phyloP scores from a whole-genome alignment of 768 basidiomycete genomes.

The Chlorophyllum brunneum region DNA sequence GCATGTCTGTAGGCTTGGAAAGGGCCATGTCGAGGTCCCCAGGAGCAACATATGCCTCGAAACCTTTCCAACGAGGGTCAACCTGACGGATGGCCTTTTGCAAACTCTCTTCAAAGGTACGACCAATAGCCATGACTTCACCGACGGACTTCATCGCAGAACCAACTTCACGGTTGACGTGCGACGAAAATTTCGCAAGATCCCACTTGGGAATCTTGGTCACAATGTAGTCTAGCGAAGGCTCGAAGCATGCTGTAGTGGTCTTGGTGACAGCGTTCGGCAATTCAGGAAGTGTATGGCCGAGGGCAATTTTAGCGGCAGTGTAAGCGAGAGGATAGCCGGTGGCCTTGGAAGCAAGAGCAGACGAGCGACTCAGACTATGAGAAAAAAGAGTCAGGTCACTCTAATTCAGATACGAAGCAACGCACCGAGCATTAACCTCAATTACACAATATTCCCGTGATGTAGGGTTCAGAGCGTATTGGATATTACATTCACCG shows the following conservation, averaged over 20 bases:
- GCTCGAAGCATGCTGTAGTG: constrained; percentile 98
- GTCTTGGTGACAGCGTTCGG: constrained; percentile 99
- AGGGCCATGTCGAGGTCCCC: constrained; percentile 83
- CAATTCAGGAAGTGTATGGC: constrained; percentile 94
- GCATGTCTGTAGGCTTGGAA: constrained; percentile 86
- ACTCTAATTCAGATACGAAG: not conserved
- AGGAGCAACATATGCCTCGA: constrained; percentile 89
- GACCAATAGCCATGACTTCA: constrained; percentile 99
- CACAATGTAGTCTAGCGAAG: constrained; percentile 97
- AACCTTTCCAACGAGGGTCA: constrained; percentile 94
- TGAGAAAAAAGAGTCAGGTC: constrained; percentile 6
- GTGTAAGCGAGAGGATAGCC: constrained; percentile 99
- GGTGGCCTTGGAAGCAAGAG: constrained; percentile 97
- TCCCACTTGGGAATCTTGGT: constrained; percentile 99
- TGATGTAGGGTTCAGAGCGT: constrained; percentile 90
- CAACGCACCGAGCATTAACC: constrained; percentile 81
- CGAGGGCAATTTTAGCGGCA: constrained; percentile 97
- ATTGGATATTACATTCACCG: constrained; percentile 97
- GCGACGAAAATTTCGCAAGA: constrained; percentile 91
- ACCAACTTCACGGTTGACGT: constrained; percentile 92
- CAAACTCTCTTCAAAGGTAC: constrained; percentile 97
- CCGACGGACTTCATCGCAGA: constrained; percentile 99
- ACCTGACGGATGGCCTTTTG: constrained; percentile 99
- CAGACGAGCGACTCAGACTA: constrained; percentile 83
- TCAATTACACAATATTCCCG: constrained; percentile 98